phyloP scores from a whole-genome alignment of 2,329 filamentous ascomycete species.

The Pyrenophora tritici-repentis region DNA sequence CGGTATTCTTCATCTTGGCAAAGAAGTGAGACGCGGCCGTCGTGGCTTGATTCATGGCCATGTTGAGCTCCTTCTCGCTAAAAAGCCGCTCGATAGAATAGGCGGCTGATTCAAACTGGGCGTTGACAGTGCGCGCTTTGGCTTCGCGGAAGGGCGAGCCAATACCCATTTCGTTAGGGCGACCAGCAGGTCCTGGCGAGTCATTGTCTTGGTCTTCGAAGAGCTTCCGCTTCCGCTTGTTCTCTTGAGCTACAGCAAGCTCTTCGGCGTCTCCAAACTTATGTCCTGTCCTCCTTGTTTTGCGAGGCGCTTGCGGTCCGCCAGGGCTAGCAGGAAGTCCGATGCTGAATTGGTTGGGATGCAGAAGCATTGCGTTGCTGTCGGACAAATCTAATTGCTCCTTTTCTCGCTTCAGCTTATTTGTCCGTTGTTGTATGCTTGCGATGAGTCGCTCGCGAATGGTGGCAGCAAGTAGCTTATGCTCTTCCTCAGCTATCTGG shows the following conservation, averaged over 20 bases:
- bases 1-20: conserved; percentile 56
- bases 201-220: conserved; percentile 62
- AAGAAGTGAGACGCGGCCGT: conserved; percentile 63
- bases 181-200: conserved; percentile 59
- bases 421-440: conserved; percentile 61
- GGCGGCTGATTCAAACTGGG: conserved; percentile 62
- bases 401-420: conserved; percentile 65
- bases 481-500: conserved; percentile 67
- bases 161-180: conserved; percentile 55
- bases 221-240: conserved; percentile 63
- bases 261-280: conserved; percentile 55
- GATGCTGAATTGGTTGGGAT: conserved; percentile 69
- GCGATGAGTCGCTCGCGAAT: conserved; percentile 66
- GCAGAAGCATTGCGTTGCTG: conserved; percentile 67
- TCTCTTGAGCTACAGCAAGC: conserved; percentile 56
- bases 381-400: conserved; percentile 70
- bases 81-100: conserved; percentile 69
- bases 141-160: conserved; percentile 58
- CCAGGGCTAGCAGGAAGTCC: conserved; percentile 67
- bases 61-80: conserved; percentile 68
- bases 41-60: conserved; percentile 65
- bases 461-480: conserved; percentile 61
- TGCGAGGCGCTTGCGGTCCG: conserved; percentile 63
- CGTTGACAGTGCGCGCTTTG: conserved; percentile 57
- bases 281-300: conserved; percentile 66